Percentiles rank a stretch among this genome's conserved stretches.
phyloP scores from a whole-genome alignment of 164 flowering plant genomes.

The Sextonia rubra region DNA sequence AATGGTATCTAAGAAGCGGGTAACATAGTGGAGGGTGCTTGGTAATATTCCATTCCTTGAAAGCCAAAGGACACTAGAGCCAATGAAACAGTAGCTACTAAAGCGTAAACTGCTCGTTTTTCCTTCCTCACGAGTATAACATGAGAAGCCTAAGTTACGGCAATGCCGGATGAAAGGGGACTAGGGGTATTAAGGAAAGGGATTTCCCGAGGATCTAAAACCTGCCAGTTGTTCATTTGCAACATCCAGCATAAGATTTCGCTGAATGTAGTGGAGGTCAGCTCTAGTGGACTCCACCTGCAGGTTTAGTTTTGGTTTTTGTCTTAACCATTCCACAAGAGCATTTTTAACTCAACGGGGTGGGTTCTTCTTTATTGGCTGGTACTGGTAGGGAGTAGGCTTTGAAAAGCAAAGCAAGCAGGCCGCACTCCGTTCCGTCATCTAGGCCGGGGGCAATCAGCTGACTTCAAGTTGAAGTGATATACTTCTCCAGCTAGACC shows the following conservation, averaged over 20 bases:
- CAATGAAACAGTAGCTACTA: constrained; percentile 1
- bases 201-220: not conserved
- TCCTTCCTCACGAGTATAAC: too few species aligned
- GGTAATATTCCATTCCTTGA: constrained; percentile 10
- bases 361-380: constrained; percentile 4
- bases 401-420: constrained; percentile 2
- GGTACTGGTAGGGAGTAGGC: constrained; percentile 9
- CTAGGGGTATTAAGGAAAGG: not conserved
- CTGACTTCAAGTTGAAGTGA: too few species aligned
- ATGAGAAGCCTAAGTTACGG: not conserved
- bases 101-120: not conserved
- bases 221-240: too few species aligned
- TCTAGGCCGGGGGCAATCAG: not conserved
- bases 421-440: not conserved
- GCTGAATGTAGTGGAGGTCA: not conserved
- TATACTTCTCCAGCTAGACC: too few species aligned
- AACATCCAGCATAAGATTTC: not conserved
- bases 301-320: too few species aligned
- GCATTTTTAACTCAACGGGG: not conserved
- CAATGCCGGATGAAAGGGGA: not conserved
- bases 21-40: constrained; percentile 10
- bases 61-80: constrained; percentile 6
- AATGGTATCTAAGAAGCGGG: too few species aligned
- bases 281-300: too few species aligned
- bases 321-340: too few species aligned